Conservation (phyloP, 768 basidiomycete genomes). For the Phylloporus scabripes region DNA sequence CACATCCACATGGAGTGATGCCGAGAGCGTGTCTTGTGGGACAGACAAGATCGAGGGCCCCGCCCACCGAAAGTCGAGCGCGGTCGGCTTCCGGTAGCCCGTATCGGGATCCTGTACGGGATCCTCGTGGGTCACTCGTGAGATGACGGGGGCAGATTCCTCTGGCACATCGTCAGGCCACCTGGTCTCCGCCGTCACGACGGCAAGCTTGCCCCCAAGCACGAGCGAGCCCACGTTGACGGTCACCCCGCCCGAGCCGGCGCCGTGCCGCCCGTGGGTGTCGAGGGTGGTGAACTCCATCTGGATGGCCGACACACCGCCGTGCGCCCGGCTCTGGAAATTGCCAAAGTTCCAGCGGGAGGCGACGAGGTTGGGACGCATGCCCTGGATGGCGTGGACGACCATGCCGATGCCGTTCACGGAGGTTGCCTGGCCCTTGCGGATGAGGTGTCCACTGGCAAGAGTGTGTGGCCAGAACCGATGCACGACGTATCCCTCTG, state of each 20-base stretch:
- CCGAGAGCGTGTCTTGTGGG: constrained; percentile 50
- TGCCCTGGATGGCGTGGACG: constrained; percentile 95
- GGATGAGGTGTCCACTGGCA: constrained; percentile 62
- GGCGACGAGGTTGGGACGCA: constrained; percentile 93
- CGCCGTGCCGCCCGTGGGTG: constrained; percentile 70
- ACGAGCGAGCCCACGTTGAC: constrained; percentile 86
- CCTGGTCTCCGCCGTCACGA: constrained; percentile 75
- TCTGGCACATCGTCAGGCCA: constrained; percentile 59
- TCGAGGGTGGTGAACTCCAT: constrained; percentile 94
- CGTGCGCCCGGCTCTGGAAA: constrained; percentile 74
- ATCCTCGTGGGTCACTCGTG: constrained; percentile 61
- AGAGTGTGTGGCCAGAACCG: constrained; percentile 80
- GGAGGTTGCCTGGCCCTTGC: constrained; percentile 53
- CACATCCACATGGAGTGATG: constrained; percentile 51
- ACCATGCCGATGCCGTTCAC: constrained; percentile 75
- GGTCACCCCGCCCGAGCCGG: constrained; percentile 76
- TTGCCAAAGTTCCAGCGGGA: constrained; percentile 92
- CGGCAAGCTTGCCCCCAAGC: constrained; percentile 67
- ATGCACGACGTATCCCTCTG: constrained; percentile 85
- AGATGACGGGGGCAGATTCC: constrained; percentile 48
- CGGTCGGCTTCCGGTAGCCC: constrained; percentile 67
- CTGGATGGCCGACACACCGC: constrained; percentile 79
- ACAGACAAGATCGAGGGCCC: constrained; percentile 57
- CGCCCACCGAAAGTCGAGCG: constrained; percentile 73
- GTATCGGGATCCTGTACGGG: constrained; percentile 69